phyloP scores from a whole-genome alignment of 225 moss, liverwort and hornwort genomes.

The Antitrichia curtipendula region DNA sequence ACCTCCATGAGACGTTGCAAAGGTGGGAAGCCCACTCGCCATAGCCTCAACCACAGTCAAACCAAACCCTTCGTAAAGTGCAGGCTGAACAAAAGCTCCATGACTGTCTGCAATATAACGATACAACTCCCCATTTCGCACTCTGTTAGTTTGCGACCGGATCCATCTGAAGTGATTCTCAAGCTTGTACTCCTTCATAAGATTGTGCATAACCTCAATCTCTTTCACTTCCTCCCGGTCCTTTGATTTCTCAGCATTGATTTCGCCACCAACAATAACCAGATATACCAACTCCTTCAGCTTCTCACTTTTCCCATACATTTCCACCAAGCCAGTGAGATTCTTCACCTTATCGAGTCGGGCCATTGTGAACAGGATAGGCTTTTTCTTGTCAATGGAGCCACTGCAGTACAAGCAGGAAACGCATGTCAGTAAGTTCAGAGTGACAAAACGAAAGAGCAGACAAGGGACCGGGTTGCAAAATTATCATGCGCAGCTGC shows the following conservation, averaged over 20 bases:
- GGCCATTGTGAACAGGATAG: conserved; percentile 85
- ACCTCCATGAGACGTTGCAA: conserved; percentile 72
- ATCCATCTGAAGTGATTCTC: conserved; percentile 37
- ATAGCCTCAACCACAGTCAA: conserved; percentile 87
- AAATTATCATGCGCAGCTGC: neutral
- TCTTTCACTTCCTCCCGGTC: conserved; percentile 83
- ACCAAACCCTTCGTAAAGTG: conserved; percentile 81
- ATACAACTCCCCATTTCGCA: conserved; percentile 76
- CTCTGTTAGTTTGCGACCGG: conserved; percentile 55
- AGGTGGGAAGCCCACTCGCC: conserved; percentile 75
- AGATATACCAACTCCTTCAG: conserved; percentile 51
- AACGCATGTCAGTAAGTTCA: neutral
- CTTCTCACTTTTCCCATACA: conserved; percentile 56
- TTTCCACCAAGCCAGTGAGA: conserved; percentile 59
- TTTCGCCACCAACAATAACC: conserved; percentile 77
- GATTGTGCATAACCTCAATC: conserved; percentile 54
- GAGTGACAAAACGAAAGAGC: neutral
- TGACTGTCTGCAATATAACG: conserved; percentile 63
- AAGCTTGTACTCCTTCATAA: conserved; percentile 59
- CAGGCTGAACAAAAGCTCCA: conserved; percentile 82
- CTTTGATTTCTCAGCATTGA: conserved; percentile 40
- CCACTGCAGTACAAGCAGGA: conserved; percentile 31
- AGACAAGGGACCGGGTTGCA: neutral
- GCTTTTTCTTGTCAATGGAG: conserved; percentile 46
- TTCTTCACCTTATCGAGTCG: conserved; percentile 83